These are phyloP conservation scores for Cicer yamashitae DNA, from an alignment of 306 rosid species.

Conservation along the genomic window DNA sequence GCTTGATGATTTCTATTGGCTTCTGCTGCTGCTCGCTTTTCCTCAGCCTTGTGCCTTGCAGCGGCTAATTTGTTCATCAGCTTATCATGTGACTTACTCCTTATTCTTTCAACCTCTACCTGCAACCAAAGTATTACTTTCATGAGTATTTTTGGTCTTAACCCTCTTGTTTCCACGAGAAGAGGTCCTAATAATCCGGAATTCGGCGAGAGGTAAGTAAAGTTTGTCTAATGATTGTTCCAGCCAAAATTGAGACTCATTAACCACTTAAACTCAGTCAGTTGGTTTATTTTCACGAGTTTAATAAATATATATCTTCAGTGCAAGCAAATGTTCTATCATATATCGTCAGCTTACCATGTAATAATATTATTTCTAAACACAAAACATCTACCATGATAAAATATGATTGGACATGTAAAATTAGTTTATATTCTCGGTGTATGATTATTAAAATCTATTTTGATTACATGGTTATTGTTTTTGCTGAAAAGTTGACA, in stretches of 20 bases:
- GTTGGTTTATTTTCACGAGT: neutral
- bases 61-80: constrained; percentile 83
- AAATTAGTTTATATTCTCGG: too few species aligned
- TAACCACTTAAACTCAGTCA: too few species aligned
- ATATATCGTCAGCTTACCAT: neutral
- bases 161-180: too few species aligned
- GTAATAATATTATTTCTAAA: too few species aligned
- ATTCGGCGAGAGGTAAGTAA: too few species aligned
- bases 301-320: neutral
- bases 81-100: constrained; percentile 76
- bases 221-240: too few species aligned
- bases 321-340: too few species aligned
- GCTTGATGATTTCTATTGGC: constrained; percentile 75
- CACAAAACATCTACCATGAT: too few species aligned
- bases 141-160: neutral
- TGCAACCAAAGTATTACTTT: constrained; percentile 44
- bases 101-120: constrained; percentile 89
- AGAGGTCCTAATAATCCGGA: too few species aligned
- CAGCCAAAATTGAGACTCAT: too few species aligned
- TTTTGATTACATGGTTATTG: neutral
- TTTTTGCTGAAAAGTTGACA: neutral
- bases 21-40: constrained; percentile 83
- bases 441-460: neutral
- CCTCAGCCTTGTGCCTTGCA: constrained; percentile 88
- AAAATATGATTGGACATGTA: neutral